Conservation (phyloP, 495 filamentous ascomycete species). For the Sporormia fimetaria region DNA sequence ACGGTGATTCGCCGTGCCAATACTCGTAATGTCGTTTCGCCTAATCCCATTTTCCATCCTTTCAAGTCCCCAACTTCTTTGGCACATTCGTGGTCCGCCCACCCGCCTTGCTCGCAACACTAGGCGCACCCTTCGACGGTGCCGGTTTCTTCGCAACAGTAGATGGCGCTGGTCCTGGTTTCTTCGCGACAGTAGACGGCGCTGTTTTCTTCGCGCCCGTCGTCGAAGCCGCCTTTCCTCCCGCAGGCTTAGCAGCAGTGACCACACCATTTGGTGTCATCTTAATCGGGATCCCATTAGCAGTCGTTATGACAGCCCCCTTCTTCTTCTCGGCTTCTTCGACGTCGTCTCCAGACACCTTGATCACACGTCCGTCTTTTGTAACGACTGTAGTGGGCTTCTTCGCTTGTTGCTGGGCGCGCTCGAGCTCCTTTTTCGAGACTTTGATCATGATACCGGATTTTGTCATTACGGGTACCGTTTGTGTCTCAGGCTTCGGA, state of each 20-base stretch:
- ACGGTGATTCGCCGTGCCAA: too few species aligned
- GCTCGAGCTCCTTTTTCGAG: conserved; percentile 17
- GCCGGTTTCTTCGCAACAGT: background rate
- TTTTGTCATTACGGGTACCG: conserved; percentile 14
- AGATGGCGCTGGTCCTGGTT: background rate
- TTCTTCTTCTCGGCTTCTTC: conserved; percentile 22
- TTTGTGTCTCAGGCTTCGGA: conserved; percentile 2
- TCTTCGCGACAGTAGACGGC: background rate
- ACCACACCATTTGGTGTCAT: conserved; percentile 14
- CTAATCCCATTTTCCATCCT: too few species aligned
- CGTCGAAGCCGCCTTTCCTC: too few species aligned
- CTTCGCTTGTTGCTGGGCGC: conserved; percentile 22
- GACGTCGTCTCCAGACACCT: conserved; percentile 10
- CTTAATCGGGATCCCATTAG: conserved; percentile 17
- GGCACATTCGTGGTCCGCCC: too few species aligned
- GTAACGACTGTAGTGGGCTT: conserved; percentile 18
- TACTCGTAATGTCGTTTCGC: too few species aligned
- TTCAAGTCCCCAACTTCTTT: too few species aligned
- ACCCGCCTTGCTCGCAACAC: too few species aligned
- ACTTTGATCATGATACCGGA: conserved; percentile 23
- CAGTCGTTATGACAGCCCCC: conserved; percentile 14
- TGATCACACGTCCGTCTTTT: conserved; percentile 15
- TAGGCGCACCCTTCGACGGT: too few species aligned
- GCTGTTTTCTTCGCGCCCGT: background rate
- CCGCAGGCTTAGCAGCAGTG: conserved; percentile 4